Conservation (phyloP, 2,329 filamentous ascomycete species). For the Hansfordia pulvinata region DNA sequence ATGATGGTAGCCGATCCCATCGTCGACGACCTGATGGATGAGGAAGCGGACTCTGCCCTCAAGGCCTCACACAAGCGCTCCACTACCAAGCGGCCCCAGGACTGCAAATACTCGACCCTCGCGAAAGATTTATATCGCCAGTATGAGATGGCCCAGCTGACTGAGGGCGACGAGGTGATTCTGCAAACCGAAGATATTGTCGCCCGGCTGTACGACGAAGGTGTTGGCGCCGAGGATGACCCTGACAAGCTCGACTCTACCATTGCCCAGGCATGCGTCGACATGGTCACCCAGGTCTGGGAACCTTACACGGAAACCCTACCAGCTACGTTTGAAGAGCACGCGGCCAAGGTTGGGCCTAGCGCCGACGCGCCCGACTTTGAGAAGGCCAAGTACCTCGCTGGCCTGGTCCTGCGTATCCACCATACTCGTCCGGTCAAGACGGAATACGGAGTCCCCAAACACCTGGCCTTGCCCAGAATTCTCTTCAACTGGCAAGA, state of each 20-base stretch:
- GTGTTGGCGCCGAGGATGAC: conserved; percentile 41
- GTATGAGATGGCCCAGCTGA: conserved; percentile 43
- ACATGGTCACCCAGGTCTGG: conserved; percentile 40
- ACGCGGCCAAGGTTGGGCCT: conserved; percentile 50
- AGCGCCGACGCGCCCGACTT: conserved; percentile 47
- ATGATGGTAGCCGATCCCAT: conserved; percentile 42
- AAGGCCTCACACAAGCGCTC: conserved; percentile 35
- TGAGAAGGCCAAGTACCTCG: conserved; percentile 67
- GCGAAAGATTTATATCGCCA: conserved; percentile 56
- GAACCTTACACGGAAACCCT: conserved; percentile 34
- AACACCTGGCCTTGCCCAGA: conserved; percentile 49
- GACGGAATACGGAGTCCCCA: conserved; percentile 22
- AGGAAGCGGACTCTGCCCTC: conserved; percentile 42
- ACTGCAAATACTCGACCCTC: conserved; percentile 54
- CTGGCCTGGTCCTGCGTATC: conserved; percentile 62
- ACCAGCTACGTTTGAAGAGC: conserved; percentile 34
- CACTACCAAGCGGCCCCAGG: conserved; percentile 24
- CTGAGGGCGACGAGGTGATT: conserved; percentile 59
- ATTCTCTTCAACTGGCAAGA: conserved; percentile 76
- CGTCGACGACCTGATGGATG: conserved; percentile 35
- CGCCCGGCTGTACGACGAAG: conserved; percentile 48
- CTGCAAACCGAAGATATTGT: conserved; percentile 63
- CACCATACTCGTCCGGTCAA: conserved; percentile 48
- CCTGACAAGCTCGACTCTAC: conserved; percentile 41
- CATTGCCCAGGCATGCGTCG: conserved; percentile 36